phyloP scores from a whole-genome alignment of 305 asterid species.

The Solanum hybrid region DNA sequence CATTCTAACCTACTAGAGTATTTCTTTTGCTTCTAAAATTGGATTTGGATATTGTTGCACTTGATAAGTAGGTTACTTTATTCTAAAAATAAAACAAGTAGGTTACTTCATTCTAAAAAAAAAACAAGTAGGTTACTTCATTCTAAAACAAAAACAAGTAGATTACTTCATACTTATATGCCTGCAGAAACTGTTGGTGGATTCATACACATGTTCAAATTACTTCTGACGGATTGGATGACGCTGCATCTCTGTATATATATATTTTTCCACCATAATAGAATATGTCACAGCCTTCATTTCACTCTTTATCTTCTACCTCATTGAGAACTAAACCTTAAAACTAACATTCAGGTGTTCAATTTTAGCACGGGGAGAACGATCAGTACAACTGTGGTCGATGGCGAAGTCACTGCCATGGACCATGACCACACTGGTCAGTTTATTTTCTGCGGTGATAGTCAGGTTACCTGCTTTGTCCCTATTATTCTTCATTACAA shows the following conservation, averaged over 20 bases:
- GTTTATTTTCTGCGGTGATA: conserved; percentile 84
- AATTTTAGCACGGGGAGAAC: conserved; percentile 93
- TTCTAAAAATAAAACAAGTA: no score
- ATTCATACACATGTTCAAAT: not conserved
- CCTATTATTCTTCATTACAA: conserved; percentile 2
- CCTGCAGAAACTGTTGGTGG: not conserved
- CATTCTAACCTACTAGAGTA: not conserved
- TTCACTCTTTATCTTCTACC: not conserved
- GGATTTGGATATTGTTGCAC: not conserved
- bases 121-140: no score
- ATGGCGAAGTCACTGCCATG: conserved; percentile 87
- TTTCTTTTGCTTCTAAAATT: not conserved
- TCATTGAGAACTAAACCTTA: conserved; percentile 1
- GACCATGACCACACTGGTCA: conserved; percentile 97
- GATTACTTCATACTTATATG: not conserved
- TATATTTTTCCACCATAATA: not conserved
- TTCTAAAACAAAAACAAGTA: not conserved
- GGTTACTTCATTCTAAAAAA: not conserved
- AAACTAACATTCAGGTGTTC: conserved; percentile 54
- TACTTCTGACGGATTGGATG: not conserved
- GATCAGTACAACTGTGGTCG: conserved; percentile 47
- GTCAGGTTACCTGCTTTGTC: conserved; percentile 43
- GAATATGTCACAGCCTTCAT: not conserved
- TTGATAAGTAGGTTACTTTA: not conserved
- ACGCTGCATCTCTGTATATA: not conserved